phyloP scores from a whole-genome alignment of 306 rosid genomes.

The Ochetophila trinervis region DNA sequence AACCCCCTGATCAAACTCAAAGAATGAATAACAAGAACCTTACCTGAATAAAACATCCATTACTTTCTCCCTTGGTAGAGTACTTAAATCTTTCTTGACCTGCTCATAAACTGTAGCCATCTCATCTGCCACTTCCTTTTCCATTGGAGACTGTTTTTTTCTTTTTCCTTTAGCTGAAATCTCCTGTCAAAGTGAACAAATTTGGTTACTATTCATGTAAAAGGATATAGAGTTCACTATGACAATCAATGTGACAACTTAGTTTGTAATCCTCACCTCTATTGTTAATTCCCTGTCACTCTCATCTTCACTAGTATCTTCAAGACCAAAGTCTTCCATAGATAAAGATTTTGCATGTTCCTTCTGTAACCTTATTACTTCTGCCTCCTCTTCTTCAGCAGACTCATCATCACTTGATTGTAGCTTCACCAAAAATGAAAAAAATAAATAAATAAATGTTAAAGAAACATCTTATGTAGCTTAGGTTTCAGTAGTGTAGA shows the following conservation, averaged over 20 bases:
- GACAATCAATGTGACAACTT: slow-evolving; percentile 8
- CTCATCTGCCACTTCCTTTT: slow-evolving; percentile 32
- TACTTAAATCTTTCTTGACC: slow-evolving; percentile 64
- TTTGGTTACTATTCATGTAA: background rate
- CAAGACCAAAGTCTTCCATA: slow-evolving; percentile 66
- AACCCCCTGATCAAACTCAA: background rate
- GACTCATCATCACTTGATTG: slow-evolving; percentile 81
- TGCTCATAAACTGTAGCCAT: slow-evolving; percentile 33
- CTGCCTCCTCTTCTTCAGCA: slow-evolving; percentile 67
- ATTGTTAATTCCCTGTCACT: slow-evolving; percentile 40
- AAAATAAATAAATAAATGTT: background rate
- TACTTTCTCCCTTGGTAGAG: slow-evolving; percentile 75
- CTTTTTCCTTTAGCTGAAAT: slow-evolving; percentile 41
- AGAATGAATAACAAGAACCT: slow-evolving; percentile 1
- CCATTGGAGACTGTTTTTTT: slow-evolving; percentile 16
- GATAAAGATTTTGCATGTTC: slow-evolving; percentile 50
- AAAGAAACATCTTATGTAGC: background rate
- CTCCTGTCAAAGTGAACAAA: slow-evolving; percentile 44
- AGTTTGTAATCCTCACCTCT: slow-evolving; percentile 43
- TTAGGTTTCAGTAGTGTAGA: background rate
- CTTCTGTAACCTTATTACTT: slow-evolving; percentile 52
- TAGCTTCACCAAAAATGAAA: slow-evolving; percentile 37
- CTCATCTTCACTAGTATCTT: slow-evolving; percentile 37
- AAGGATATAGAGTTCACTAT: slow-evolving; percentile 14
- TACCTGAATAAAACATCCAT: slow-evolving; percentile 61